A percentile compares a stretch with the other conserved stretches of the same genome.
phyloP scores from a whole-genome alignment of 2,329 filamentous ascomycete species.

The Hortaea sp. region DNA sequence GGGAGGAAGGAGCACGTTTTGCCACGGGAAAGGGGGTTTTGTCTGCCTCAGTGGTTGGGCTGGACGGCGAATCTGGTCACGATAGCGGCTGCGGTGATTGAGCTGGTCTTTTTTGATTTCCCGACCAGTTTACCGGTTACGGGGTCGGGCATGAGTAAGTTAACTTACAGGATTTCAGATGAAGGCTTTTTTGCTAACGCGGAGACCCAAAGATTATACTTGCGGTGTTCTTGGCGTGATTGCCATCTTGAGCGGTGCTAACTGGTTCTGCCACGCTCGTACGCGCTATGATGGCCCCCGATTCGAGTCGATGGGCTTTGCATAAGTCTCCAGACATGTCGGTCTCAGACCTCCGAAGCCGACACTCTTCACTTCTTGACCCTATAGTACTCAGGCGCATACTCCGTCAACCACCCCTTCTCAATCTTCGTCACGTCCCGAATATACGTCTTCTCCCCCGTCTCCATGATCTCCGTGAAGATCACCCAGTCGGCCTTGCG shows the following conservation, averaged over 20 bases:
- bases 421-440: slow-evolving; percentile 88
- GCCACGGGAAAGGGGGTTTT: too few relatives aligned
- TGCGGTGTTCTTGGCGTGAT: neutral
- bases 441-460: slow-evolving; percentile 78
- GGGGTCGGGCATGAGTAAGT: neutral
- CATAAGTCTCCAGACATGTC: too few relatives aligned
- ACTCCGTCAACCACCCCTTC: slow-evolving; percentile 83
- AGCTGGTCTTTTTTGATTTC: neutral
- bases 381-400: slow-evolving; percentile 57
- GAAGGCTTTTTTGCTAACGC: neutral
- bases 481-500: slow-evolving; percentile 94
- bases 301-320: neutral
- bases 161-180: neutral
- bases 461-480: slow-evolving; percentile 89
- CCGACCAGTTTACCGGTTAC: neutral
- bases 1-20: too few relatives aligned
- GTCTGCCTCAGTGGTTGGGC: neutral
- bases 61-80: neutral
- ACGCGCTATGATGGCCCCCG: neutral
- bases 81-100: neutral
- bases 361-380: neutral
- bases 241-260: neutral
- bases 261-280: neutral
- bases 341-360: neutral
- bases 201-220: neutral